Percentiles rank a stretch among this genome's conserved stretches.
Conservation (phyloP, 108 stramenopile genomes). For the Discostella pseudostelligera region DNA sequence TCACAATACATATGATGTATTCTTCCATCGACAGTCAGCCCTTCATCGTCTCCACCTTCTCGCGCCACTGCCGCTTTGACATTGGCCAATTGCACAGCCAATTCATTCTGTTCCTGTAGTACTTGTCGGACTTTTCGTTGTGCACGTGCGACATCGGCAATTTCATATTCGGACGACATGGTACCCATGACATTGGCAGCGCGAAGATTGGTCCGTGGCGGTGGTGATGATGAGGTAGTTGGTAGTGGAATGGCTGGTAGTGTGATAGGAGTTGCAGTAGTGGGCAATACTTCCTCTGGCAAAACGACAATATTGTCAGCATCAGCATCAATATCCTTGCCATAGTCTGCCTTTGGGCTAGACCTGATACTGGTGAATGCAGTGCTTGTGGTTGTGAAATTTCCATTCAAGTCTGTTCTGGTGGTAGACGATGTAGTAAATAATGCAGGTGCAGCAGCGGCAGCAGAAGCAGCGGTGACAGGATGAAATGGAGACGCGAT, state of each 20-base stretch:
- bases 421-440: neutral
- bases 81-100: slow-evolving; percentile 17
- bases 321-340: no score
- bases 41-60: slow-evolving; percentile 32
- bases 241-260: neutral
- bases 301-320: neutral
- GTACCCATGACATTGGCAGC: slow-evolving; percentile 24
- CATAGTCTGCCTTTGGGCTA: no score
- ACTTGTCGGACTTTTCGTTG: slow-evolving; percentile 4
- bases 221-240: neutral
- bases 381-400: no score
- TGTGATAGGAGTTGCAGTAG: neutral
- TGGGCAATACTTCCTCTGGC: neutral
- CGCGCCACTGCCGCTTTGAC: slow-evolving; percentile 5
- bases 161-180: slow-evolving; percentile 33
- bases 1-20: slow-evolving; percentile 6
- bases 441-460: neutral
- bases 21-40: slow-evolving; percentile 29
- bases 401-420: neutral
- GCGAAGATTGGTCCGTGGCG: slow-evolving; percentile 7
- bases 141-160: slow-evolving; percentile 15
- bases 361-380: no score
- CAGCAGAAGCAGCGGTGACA: neutral
- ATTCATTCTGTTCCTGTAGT: neutral
- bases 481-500: slow-evolving; percentile 4